Conservation (phyloP, 148 eudicot species). For the Vaccinium corymbosum region DNA sequence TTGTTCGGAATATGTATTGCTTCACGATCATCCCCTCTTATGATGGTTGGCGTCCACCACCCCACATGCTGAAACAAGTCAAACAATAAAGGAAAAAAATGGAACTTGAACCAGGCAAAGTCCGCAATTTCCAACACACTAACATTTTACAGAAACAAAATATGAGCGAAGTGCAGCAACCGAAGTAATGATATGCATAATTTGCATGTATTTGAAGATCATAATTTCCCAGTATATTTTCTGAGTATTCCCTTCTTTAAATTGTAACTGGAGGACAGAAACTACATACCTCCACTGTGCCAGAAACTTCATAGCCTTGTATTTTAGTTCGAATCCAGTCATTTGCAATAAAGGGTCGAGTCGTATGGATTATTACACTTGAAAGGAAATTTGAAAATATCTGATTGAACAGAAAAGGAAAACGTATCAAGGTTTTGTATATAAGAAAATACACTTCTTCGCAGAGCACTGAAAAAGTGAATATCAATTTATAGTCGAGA, state of each 20-base stretch:
- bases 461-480: background rate
- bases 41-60: conserved; percentile 90
- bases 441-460: background rate
- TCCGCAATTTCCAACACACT: background rate
- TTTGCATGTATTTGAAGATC: conserved; percentile 11
- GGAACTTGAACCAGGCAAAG: background rate
- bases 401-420: conserved; percentile 29
- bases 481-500: background rate
- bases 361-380: conserved; percentile 77
- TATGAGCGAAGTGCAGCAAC: background rate
- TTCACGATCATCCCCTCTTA: conserved; percentile 93
- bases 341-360: conserved; percentile 63
- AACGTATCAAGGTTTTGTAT: background rate
- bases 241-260: background rate
- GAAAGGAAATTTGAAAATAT: conserved; percentile 86
- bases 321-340: conserved; percentile 83
- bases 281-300: conserved; percentile 80
- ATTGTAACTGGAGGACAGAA: conserved; percentile 3
- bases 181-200: conserved; percentile 9
- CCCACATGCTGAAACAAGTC: conserved; percentile 57
- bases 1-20: conserved; percentile 88
- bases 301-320: conserved; percentile 79
- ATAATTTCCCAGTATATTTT: conserved; percentile 6
- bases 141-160: background rate
- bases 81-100: background rate